Conservation (phyloP, 2,329 filamentous ascomycete genomes). For the Aspergillus unguis region DNA sequence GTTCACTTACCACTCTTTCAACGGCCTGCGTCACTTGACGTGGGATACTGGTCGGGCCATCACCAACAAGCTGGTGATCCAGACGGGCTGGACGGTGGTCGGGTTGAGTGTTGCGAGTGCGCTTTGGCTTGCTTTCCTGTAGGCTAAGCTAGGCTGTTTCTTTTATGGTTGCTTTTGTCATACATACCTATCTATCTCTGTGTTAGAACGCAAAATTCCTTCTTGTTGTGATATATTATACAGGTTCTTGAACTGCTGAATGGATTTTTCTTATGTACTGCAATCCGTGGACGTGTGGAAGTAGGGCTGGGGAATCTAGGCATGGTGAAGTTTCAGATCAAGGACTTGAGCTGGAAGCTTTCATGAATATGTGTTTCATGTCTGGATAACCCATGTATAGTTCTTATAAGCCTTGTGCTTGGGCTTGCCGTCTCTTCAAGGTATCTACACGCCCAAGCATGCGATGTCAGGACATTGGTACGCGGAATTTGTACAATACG, state of each 20-base stretch:
- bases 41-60: constrained; percentile 66
- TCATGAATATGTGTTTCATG: too few relatives aligned
- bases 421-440: too few relatives aligned
- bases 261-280: constrained; percentile 1
- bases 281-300: too few relatives aligned
- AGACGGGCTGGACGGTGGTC: constrained; percentile 62
- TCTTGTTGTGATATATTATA: constrained; percentile 24
- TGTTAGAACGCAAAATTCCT: constrained; percentile 21
- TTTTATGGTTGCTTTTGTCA: constrained; percentile 21
- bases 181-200: constrained; percentile 32
- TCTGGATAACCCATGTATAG: too few relatives aligned
- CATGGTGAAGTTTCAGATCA: too few relatives aligned
- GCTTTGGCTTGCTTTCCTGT: constrained; percentile 46
- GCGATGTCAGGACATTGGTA: too few relatives aligned
- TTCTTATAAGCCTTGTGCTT: too few relatives aligned
- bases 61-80: constrained; percentile 62
- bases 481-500: too few relatives aligned
- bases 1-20: constrained; percentile 66
- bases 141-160: constrained; percentile 11
- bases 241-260: constrained; percentile 21
- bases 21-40: constrained; percentile 67
- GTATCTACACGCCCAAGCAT: too few relatives aligned
- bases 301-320: too few relatives aligned
- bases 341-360: too few relatives aligned
- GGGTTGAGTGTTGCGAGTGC: constrained; percentile 54